Base-by-base conservation (phyloP, 2,329 filamentous ascomycete species). In the Clarireedia homoeocarpa region DNA sequence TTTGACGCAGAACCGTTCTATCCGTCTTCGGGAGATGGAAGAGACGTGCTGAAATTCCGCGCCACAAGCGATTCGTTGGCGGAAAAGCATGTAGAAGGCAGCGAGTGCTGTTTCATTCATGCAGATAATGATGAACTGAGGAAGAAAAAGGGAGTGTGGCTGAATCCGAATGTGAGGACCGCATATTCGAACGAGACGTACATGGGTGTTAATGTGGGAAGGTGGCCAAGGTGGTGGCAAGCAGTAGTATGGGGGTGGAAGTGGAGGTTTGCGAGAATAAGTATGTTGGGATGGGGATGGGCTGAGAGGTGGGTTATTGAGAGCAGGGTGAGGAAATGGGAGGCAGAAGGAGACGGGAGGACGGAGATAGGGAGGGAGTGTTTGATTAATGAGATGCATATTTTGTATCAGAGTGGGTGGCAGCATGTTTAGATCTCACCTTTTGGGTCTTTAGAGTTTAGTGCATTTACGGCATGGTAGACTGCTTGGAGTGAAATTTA, bases 61-160 rank as follows among this genome's bases (percentile, higher is more conserved):
- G 84, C 76, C 2, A 74, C 86, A 14, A 64, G 78, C 0, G 84
- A 88, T 65, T 77, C 76, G 4, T 77, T 91, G 1, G 81, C 81
- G 2, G 64, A 69, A 9, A 65, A 73, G 27, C 86, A 88, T 65
- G 73, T 90, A 27, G 88, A 91, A 69, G 88, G 77, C n/a, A 87
- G 83, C n/a, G 88, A 91, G 70, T 90, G 86, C 71, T 91, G 88
- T 69, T 77, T 91, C 46, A 82, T 89, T 50, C 86, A 89, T 65
- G 81, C 81, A 3, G 86, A 89, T 66, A 77, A 60, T n/a, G 44
- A 45, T n/a, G 27, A 55, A 10, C 6, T 39, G n/a, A 45, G 52
- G 51, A 82, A 63, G 78, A 82, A 60, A 78, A 75, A 63, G 71
- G 82, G 85, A 51, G 81, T 89, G 5, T 89, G 76, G 67, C 66